Conservation (phyloP, 192 early-diverging fungal species). For the Phycomyces nitens region DNA sequence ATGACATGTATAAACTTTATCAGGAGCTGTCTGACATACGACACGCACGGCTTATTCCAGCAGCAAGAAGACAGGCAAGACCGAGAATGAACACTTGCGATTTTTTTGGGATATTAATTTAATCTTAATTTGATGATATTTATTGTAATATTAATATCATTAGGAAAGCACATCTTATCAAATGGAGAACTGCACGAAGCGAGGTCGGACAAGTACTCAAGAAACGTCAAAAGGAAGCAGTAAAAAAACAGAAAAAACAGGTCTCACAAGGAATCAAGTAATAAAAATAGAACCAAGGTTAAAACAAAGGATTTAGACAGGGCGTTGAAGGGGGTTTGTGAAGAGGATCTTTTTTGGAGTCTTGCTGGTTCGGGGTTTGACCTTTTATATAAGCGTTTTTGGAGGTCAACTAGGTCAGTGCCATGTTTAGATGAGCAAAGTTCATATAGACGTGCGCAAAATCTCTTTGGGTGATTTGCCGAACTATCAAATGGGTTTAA, state of each 20-base stretch:
- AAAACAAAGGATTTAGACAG: neutral
- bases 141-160: neutral
- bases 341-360: too few species aligned
- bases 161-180: constrained; percentile 5
- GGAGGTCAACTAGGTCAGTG: too few species aligned
- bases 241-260: constrained; percentile 17
- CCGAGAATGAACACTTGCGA: neutral
- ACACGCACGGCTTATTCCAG: constrained; percentile 15
- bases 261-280: neutral
- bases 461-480: too few species aligned
- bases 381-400: too few species aligned
- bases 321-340: neutral
- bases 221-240: constrained; percentile 17
- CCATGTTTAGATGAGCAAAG: too few species aligned
- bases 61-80: constrained; percentile 8
- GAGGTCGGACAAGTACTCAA: constrained; percentile 9
- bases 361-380: too few species aligned
- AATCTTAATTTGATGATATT: neutral
- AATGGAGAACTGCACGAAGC: constrained; percentile 14
- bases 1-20: neutral
- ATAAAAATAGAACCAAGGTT: neutral
- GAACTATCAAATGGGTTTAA: too few species aligned
- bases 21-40: constrained; percentile 20
- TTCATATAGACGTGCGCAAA: too few species aligned
- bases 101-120: neutral